Percentiles rank a stretch among this genome's conserved stretches.
Evolutionary conservation across 2,329 filamentous ascomycete species (phyloP).

Genomic region (Phoma sp.): DNA sequence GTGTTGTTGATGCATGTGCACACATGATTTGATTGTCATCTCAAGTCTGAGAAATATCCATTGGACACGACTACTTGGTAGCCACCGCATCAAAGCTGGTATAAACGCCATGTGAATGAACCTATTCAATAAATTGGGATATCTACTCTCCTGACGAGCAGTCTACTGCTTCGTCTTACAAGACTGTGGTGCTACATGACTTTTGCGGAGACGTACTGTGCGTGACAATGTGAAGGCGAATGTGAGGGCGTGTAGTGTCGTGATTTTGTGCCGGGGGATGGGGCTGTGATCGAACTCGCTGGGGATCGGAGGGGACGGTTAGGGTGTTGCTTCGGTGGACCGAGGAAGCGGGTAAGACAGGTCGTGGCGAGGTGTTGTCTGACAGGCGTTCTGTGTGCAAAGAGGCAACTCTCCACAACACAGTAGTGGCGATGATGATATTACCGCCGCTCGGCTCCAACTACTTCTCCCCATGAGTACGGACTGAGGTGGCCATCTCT

Average conservation of each 20-base stretch:
- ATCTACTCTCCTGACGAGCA: constrained; percentile 37
- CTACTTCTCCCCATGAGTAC: background rate
- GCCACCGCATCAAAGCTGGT: constrained; percentile 7
- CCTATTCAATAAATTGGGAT: constrained; percentile 25
- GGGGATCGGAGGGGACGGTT: constrained; percentile 7
- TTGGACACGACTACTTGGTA: constrained; percentile 9
- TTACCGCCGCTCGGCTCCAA: background rate
- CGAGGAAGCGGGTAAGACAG: background rate
- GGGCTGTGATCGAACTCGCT: constrained; percentile 16
- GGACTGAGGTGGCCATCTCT: background rate
- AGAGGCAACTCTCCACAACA: background rate
- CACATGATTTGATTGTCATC: background rate
- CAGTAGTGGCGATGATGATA: background rate
- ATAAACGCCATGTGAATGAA: constrained; percentile 19
- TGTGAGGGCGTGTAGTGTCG: constrained; percentile 20
- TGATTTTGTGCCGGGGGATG: constrained; percentile 18
- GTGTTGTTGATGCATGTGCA: background rate
- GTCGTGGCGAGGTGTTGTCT: background rate
- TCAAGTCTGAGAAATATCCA: background rate
- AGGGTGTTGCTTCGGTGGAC: constrained; percentile 7
- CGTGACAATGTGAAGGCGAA: constrained; percentile 24
- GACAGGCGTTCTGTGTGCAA: background rate
- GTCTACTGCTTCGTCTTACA: constrained; percentile 32
- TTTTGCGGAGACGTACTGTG: constrained; percentile 37
- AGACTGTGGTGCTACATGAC: constrained; percentile 44